Evolutionary conservation across 2,329 filamentous ascomycete species (phyloP).

Genomic region (Sclerotinia spermophila): DNA sequence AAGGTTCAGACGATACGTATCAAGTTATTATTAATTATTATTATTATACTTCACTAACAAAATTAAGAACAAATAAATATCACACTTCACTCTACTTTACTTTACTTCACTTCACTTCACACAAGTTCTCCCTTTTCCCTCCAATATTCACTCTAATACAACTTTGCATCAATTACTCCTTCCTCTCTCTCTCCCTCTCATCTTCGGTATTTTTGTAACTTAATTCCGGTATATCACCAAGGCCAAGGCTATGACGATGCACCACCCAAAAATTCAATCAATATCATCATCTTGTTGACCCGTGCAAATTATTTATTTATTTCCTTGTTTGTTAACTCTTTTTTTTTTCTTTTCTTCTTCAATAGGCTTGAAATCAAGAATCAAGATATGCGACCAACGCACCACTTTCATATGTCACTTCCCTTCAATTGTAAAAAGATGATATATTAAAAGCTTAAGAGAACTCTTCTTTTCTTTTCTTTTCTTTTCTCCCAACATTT

Average conservation of each 20-base stretch:
- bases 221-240: not conserved
- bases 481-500: not conserved
- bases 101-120: not conserved
- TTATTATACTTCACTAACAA: no score
- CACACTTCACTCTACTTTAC: no score
- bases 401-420: conserved; percentile 4
- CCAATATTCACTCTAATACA: not conserved
- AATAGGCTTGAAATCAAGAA: not conserved
- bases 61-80: no score
- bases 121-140: not conserved
- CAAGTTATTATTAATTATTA: no score
- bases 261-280: not conserved
- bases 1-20: not conserved
- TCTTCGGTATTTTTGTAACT: not conserved
- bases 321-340: not conserved
- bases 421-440: no score
- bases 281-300: not conserved
- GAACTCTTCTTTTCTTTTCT: not conserved
- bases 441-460: not conserved
- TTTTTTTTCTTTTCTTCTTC: not conserved
- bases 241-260: not conserved
- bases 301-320: not conserved
- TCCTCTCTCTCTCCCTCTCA: no score
- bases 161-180: not conserved
- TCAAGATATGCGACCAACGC: conserved; percentile 1